Conservation (phyloP, 2,329 filamentous ascomycete species). For the Pseudogymnoascus sp. region DNA sequence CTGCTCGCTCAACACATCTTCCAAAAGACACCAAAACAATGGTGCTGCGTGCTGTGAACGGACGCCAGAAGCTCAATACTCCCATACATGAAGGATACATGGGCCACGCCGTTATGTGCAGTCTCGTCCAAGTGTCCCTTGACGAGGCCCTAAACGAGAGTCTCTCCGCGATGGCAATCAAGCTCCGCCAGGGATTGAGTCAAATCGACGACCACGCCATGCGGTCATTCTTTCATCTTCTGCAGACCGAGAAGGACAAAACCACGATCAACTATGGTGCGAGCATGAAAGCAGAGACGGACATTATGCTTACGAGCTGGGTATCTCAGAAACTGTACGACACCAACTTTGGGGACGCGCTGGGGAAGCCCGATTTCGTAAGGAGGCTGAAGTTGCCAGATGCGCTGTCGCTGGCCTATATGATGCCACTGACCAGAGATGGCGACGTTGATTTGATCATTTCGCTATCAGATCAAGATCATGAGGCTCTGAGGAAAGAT, state of each 20-base stretch:
- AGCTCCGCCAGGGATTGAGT: neutral
- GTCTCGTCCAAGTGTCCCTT: neutral
- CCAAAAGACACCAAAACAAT: neutral
- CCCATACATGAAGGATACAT: conserved; percentile 1
- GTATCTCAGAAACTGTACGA: neutral
- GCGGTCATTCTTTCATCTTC: neutral
- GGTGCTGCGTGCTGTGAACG: neutral
- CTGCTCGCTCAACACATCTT: neutral
- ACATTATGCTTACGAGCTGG: neutral
- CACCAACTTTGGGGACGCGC: neutral
- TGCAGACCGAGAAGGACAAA: neutral
- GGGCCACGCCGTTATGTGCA: neutral
- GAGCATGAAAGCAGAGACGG: neutral
- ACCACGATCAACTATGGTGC: conserved; percentile 5
- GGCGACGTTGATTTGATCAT: neutral
- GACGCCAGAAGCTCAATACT: neutral
- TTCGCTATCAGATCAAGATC: neutral
- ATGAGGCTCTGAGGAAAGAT: neutral
- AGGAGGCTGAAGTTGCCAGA: neutral
- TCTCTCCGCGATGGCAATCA: neutral
- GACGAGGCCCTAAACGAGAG: neutral
- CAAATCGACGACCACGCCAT: neutral
- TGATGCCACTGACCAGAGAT: neutral
- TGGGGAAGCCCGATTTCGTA: neutral
- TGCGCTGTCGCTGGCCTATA: neutral